A percentile compares a stretch with the other conserved stretches of the same genome.
phyloP scores from a whole-genome alignment of 73 alveolate genomes.

The Urostyla sp. region DNA sequence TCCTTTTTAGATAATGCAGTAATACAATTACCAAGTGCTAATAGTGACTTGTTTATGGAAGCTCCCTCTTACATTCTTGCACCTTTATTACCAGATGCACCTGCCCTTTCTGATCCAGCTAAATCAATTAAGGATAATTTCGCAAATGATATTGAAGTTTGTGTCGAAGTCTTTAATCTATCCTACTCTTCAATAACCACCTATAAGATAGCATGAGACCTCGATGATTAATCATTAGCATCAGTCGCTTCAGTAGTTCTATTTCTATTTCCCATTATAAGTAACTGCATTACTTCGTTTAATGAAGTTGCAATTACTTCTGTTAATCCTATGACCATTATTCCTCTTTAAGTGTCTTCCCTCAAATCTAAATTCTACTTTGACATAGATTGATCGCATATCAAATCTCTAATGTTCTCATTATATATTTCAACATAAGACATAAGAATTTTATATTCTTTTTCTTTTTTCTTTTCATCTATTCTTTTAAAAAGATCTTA shows the following conservation, averaged over 20 bases:
- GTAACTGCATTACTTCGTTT: slow-evolving; percentile 82
- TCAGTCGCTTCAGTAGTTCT: slow-evolving; percentile 89
- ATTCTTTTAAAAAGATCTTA: slow-evolving; percentile 82
- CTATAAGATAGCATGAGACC: slow-evolving; percentile 94
- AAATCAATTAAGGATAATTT: slow-evolving; percentile 91
- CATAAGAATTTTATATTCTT: slow-evolving; percentile 85
- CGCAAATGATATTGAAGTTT: slow-evolving; percentile 61
- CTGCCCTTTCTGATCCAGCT: slow-evolving; percentile 97
- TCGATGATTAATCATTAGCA: slow-evolving; percentile 84
- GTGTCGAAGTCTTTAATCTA: slow-evolving; percentile 53
- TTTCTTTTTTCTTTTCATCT: slow-evolving; percentile 70
- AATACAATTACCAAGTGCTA: slow-evolving; percentile 95
- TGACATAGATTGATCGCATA: slow-evolving; percentile 66
- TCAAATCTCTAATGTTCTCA: slow-evolving; percentile 91
- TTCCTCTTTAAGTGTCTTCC: slow-evolving; percentile 94
- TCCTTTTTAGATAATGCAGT: slow-evolving; percentile 81
- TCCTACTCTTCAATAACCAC: slow-evolving; percentile 66
- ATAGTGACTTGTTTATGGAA: slow-evolving; percentile 90
- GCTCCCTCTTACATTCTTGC: slow-evolving; percentile 92
- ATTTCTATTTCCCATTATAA: slow-evolving; percentile 83
- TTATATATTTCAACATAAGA: slow-evolving; percentile 96
- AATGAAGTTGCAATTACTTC: slow-evolving; percentile 92
- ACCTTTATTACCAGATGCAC: slow-evolving; percentile 67
- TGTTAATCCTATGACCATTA: slow-evolving; percentile 88
- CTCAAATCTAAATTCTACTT: slow-evolving; percentile 88